These are phyloP conservation scores for Podospora bellae-mahoneyi DNA, from an alignment of 495 filamentous ascomycete genomes.

Conservation along the genomic window DNA sequence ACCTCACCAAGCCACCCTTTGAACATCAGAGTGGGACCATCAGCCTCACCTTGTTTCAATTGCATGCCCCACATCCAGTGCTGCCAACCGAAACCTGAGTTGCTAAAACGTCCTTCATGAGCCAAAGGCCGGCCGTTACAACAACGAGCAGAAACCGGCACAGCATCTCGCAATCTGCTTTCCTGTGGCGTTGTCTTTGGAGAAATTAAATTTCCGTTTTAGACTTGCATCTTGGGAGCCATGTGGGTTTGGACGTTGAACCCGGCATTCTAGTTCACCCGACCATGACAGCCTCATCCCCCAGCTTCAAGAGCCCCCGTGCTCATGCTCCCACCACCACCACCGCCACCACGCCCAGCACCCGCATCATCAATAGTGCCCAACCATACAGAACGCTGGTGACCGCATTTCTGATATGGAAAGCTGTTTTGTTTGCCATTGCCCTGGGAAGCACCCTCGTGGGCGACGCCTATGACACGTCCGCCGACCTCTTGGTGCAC, in stretches of 20 bases:
- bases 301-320: neutral
- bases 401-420: slow-evolving; percentile 60
- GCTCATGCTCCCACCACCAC: neutral
- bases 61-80: neutral
- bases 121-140: neutral
- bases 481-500: slow-evolving; percentile 60
- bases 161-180: neutral
- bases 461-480: slow-evolving; percentile 20
- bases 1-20: neutral
- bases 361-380: neutral
- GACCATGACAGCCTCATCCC: neutral
- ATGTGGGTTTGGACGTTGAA: neutral
- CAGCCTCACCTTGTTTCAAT: slow-evolving; percentile 3
- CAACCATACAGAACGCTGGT: slow-evolving; percentile 32
- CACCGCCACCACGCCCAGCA: neutral
- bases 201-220: neutral
- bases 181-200: neutral
- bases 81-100: slow-evolving; percentile 1
- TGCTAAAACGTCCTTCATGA: neutral
- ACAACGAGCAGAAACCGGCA: slow-evolving; percentile 2
- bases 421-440: slow-evolving; percentile 64
- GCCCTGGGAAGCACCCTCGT: slow-evolving; percentile 53
- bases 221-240: neutral
- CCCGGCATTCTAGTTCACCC: neutral
- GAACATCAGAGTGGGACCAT: neutral